Evolutionary conservation across 208 protist species (phyloP), one percentile per base, ranked within the genome.

Genomic region (Porcisia deanei): DNA sequence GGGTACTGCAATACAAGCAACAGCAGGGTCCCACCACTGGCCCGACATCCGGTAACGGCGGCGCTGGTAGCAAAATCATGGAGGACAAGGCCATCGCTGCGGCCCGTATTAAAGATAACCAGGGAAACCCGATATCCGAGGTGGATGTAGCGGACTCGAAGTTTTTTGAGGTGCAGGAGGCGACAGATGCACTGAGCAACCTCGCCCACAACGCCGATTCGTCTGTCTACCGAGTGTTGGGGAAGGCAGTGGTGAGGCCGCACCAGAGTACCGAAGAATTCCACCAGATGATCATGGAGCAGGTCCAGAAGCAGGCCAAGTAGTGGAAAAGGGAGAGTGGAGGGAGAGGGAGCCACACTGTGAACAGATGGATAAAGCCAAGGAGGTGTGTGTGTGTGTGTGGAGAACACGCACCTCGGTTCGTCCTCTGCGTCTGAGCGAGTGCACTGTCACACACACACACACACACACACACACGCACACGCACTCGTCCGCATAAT

Each of bases 181-280:
- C 93, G 30, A 89, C 88, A 1, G 93, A 97, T 80, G 86, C 91
- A 2, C 81, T 97, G 61, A 93, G 87, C 84, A 97, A 97, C 81
- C 79, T 97, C 49, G 87, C 80, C 58, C 89, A 94, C 82, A 93
- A 91, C 76, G 78, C 80, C 10, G 82, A 88, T 8, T 73, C 61
- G 30, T 70, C 76, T 20, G 53, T 68, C 49, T 83, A 84, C 66
- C 73, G 81, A 72, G 70, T 88, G 71, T 52, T 18, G 25, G 82
- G 84, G 3, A 77, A 88, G 34, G 55, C 85, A 12, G 58, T 79
- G 41, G 64, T 87, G 34, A 61, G 85, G 58, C 74, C 76, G n/a
- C 69, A 74, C 25, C 80, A 85, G 60, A 74, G 43, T 10, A 65
- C 66, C 12, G 77, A 85, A 25, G 81, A 82, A 5, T 89, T 89